Conservation (phyloP, 2,329 filamentous ascomycete genomes). For the Neopestalotiopsis rosae region DNA sequence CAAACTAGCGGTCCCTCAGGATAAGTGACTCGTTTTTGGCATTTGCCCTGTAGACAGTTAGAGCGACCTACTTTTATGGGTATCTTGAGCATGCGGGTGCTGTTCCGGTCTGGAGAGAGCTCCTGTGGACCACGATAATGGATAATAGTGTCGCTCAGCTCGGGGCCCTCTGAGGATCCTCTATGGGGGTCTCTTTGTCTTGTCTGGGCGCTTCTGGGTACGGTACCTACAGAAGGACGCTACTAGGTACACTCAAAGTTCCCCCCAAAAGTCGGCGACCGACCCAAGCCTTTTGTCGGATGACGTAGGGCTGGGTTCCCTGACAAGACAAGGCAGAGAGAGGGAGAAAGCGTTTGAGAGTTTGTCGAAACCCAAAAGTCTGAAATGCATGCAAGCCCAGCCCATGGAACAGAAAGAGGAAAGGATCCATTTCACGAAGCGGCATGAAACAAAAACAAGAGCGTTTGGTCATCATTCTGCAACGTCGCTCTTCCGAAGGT, state of each 20-base stretch:
- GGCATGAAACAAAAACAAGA: background rate
- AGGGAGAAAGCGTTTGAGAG: constrained; percentile 5
- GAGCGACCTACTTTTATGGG: too few relatives aligned
- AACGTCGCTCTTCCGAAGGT: background rate
- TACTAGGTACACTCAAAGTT: background rate
- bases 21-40: background rate
- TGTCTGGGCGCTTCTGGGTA: background rate
- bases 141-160: background rate
- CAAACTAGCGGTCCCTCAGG: background rate
- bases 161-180: background rate
- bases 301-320: constrained; percentile 8
- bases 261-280: background rate
- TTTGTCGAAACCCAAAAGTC: background rate
- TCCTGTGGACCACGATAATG: background rate
- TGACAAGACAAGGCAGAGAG: background rate
- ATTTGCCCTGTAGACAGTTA: background rate
- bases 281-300: background rate
- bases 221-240: background rate
- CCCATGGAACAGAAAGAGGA: background rate
- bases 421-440: background rate
- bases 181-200: background rate
- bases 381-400: background rate
- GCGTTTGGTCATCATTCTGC: background rate
- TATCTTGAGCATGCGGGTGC: background rate
- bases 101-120: background rate